A percentile compares a stretch with the other conserved stretches of the same genome.
Evolutionary conservation across 108 stramenopile genomes (phyloP).

Genomic region (Conticribra guillardii): DNA sequence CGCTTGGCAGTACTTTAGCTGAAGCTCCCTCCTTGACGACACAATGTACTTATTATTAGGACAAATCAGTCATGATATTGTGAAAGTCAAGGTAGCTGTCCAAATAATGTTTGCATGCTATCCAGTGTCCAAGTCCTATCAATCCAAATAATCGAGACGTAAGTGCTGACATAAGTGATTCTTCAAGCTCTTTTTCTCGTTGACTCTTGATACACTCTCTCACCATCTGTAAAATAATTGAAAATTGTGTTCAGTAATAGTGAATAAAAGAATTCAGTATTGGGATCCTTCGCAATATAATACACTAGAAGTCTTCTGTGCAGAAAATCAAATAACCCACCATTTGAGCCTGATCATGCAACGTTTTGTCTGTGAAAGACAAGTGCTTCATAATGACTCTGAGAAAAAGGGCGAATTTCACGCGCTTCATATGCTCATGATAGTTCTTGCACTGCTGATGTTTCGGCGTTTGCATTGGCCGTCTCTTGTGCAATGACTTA

Average conservation of each 20-base stretch:
- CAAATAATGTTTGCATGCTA: background rate
- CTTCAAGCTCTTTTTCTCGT: slow-evolving; percentile 23
- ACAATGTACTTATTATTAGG: background rate
- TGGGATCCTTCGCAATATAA: too few species aligned
- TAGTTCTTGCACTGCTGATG: slow-evolving; percentile 7
- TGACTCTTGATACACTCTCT: slow-evolving; percentile 33
- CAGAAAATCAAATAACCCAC: too few species aligned
- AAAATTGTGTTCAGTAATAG: too few species aligned
- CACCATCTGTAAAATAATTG: slow-evolving; percentile 10
- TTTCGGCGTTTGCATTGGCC: too few species aligned
- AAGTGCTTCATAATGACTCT: slow-evolving; percentile 25
- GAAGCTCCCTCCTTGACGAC: background rate
- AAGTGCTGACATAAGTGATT: slow-evolving; percentile 24
- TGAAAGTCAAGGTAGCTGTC: background rate
- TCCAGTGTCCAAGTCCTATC: slow-evolving; percentile 4
- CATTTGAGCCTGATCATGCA: slow-evolving; percentile 12
- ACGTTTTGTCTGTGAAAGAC: slow-evolving; percentile 3
- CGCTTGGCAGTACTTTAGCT: too few species aligned
- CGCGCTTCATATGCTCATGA: slow-evolving; percentile 8
- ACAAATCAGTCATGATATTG: background rate
- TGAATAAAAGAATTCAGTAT: too few species aligned
- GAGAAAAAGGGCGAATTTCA: slow-evolving; percentile 37
- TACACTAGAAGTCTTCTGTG: too few species aligned
- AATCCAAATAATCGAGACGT: slow-evolving; percentile 26
- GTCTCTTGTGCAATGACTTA: too few species aligned